Conservation (phyloP, 2,329 filamentous ascomycete species). For the Fusarium sp. region DNA sequence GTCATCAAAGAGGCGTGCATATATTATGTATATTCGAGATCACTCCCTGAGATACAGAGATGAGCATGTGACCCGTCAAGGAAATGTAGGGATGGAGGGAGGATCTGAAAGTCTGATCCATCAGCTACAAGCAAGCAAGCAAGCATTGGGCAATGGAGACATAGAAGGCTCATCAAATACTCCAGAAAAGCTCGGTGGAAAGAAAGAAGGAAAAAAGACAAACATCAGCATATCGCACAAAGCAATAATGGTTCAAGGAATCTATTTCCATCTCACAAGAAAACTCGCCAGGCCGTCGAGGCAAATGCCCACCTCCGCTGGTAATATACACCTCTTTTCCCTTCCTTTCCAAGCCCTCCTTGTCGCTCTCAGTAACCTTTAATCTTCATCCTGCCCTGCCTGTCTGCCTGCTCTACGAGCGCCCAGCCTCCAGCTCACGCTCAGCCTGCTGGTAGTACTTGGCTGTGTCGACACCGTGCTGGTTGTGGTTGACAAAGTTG, state of each 20-base stretch:
- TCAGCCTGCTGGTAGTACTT: conserved; percentile 99
- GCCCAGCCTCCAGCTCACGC: conserved; percentile 87
- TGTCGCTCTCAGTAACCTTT: conserved; percentile 2
- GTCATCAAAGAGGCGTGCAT: too few relatives aligned
- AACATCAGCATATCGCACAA: not conserved
- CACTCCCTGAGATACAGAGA: not conserved
- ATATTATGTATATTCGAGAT: too few relatives aligned
- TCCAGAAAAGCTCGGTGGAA: too few relatives aligned
- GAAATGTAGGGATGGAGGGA: too few relatives aligned
- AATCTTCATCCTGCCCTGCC: not conserved
- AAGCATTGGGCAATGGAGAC: too few relatives aligned
- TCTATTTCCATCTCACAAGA: conserved; percentile 45
- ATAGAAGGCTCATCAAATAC: too few relatives aligned
- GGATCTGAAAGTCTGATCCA: too few relatives aligned
- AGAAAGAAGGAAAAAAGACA: too few relatives aligned
- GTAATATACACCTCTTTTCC: conserved; percentile 48
- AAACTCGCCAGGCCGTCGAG: conserved; percentile 41
- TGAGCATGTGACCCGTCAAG: not conserved
- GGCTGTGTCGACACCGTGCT: conserved; percentile 97
- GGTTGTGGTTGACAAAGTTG: conserved; percentile 96
- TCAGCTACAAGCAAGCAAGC: too few relatives aligned
- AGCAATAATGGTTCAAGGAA: conserved; percentile 27
- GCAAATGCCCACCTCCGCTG: conserved; percentile 36
- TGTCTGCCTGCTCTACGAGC: conserved; percentile 15
- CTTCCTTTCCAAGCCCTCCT: not conserved